A percentile compares a stretch with the other conserved stretches of the same genome.
These are phyloP conservation scores for Claviceps africana DNA, from an alignment of 2,329 filamentous ascomycete species.

Conservation along the genomic window DNA sequence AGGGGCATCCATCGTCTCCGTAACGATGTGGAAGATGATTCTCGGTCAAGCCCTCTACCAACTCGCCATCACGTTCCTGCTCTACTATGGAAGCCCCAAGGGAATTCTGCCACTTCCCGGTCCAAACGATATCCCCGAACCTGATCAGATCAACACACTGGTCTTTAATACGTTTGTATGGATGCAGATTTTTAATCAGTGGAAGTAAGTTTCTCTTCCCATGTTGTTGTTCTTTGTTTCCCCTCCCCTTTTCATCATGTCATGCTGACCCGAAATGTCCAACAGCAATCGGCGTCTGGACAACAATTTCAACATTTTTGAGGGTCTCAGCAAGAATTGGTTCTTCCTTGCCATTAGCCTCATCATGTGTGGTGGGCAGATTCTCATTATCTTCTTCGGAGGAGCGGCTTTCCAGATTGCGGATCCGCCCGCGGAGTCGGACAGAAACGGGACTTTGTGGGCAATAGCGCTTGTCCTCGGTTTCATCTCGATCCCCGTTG, in stretches of 20 bases:
- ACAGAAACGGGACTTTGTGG: slow-evolving; percentile 50
- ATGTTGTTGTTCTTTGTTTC: not conserved
- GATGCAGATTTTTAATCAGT: slow-evolving; percentile 99
- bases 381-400: slow-evolving; percentile 81
- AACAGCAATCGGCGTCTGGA: slow-evolving; percentile 74
- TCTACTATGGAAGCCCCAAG: slow-evolving; percentile 58
- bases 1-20: slow-evolving; percentile 54
- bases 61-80: slow-evolving; percentile 61
- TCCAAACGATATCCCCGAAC: slow-evolving; percentile 25
- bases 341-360: slow-evolving; percentile 80
- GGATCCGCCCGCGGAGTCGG: slow-evolving; percentile 34
- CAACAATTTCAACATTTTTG: slow-evolving; percentile 91
- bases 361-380: slow-evolving; percentile 78
- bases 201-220: slow-evolving; percentile 52
- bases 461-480: slow-evolving; percentile 75
- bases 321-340: slow-evolving; percentile 69
- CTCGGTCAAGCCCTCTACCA: slow-evolving; percentile 85
- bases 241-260: not conserved
- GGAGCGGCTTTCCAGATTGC: slow-evolving; percentile 66
- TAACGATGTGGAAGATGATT: slow-evolving; percentile 99
- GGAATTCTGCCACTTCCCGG: slow-evolving; percentile 28
- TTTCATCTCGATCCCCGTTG: slow-evolving; percentile 71
- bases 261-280: not conserved
- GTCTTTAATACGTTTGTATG: slow-evolving; percentile 98
- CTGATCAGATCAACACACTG: slow-evolving; percentile 53